A percentile compares a stretch with the other conserved stretches of the same genome.
These are phyloP conservation scores for Gnaphalium uliginosum DNA, from an alignment of 129 eudicot species.

Conservation along the genomic window DNA sequence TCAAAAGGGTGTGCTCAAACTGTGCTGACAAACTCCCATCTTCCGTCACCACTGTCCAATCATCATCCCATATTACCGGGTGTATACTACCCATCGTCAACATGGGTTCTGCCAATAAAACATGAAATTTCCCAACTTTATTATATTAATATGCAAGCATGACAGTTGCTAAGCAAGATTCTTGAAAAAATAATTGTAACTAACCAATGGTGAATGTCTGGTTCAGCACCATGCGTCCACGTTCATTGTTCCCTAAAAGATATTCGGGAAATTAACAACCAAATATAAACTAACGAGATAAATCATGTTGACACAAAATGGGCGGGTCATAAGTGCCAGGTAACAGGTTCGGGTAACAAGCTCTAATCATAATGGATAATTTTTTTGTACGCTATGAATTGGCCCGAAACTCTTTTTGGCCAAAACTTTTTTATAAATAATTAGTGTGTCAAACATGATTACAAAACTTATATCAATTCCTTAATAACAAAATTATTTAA, in stretches of 20 bases:
- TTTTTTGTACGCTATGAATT: not conserved
- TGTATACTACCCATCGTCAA: conserved; percentile 79
- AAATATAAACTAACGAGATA: not conserved
- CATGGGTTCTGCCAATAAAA: conserved; percentile 79
- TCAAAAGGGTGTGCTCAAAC: conserved; percentile 90
- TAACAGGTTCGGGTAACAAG: not conserved
- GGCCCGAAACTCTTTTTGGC: not conserved
- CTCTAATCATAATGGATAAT: not conserved
- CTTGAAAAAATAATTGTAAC: conserved; percentile 7
- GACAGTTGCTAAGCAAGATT: not conserved
- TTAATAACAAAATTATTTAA: not conserved
- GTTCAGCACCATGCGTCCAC: conserved; percentile 80
- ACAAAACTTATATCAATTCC: not conserved
- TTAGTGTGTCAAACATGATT: not conserved
- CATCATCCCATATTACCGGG: conserved; percentile 85
- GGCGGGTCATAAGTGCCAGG: not conserved
- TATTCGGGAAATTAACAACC: too few relatives aligned
- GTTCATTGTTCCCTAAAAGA: conserved; percentile 70
- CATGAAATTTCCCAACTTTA: not conserved
- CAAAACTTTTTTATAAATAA: not conserved
- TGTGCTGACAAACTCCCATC: conserved; percentile 95
- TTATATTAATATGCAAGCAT: not conserved
- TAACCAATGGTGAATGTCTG: conserved; percentile 95
- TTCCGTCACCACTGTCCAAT: conserved; percentile 88
- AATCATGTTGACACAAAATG: not conserved